A percentile compares a stretch with the other conserved stretches of the same genome.
Evolutionary conservation across 2,329 filamentous ascomycete genomes (phyloP).

Genomic region (Lasiodiplodia sp.): DNA sequence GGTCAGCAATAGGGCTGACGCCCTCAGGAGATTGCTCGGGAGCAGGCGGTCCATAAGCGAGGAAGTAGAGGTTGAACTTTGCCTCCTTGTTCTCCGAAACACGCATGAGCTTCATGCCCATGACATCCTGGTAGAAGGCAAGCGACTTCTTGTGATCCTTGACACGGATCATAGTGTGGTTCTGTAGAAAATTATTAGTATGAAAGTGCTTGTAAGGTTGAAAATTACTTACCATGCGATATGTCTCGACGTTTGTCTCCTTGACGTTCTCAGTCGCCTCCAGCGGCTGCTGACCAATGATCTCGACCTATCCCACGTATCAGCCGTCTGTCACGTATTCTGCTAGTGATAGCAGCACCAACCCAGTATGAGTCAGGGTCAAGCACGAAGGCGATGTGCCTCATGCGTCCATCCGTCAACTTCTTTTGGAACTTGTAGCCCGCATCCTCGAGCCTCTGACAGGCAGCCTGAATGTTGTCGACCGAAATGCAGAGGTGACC

Average conservation of each 20-base stretch:
- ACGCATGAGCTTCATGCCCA: conserved; percentile 86
- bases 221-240: conserved; percentile 64
- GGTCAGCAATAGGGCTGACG: conserved; percentile 67
- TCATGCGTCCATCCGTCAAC: conserved; percentile 74
- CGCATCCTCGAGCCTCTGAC: conserved; percentile 85
- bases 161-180: conserved; percentile 94
- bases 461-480: conserved; percentile 81
- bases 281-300: conserved; percentile 75
- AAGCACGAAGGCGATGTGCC: conserved; percentile 84
- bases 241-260: conserved; percentile 76
- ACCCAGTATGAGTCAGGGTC: conserved; percentile 78
- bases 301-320: conserved; percentile 60
- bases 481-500: conserved; percentile 82
- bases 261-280: conserved; percentile 76
- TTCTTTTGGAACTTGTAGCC: conserved; percentile 97
- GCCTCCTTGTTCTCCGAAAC: conserved; percentile 73
- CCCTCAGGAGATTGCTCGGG: conserved; percentile 62
- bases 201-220: background rate
- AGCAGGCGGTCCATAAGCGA: conserved; percentile 70
- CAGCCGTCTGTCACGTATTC: background rate
- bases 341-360: too few species aligned
- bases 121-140: conserved; percentile 70
- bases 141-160: conserved; percentile 65
- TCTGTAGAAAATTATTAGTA: conserved; percentile 53
- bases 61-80: conserved; percentile 90